Conservation (phyloP, 225 moss, liverwort and hornwort genomes). For the Bryum argenteum region DNA sequence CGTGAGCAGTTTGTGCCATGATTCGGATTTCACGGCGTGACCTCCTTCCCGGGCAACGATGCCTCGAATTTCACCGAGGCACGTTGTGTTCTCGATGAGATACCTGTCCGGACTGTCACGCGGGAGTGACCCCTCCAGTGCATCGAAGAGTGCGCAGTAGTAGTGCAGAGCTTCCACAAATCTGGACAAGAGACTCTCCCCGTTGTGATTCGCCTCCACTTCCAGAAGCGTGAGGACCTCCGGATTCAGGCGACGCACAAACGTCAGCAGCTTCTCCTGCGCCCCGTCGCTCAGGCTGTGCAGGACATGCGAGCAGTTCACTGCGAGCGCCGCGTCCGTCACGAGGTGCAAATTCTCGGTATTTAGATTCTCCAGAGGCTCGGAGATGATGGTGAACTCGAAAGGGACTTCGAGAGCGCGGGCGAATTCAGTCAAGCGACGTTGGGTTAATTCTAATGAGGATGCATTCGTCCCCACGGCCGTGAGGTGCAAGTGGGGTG, state of each 20-base stretch:
- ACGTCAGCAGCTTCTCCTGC: conserved; percentile 37
- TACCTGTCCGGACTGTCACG: conserved; percentile 59
- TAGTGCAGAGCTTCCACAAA: conserved; percentile 77
- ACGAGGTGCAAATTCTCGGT: conserved; percentile 29
- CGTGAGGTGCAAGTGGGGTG: conserved; percentile 54
- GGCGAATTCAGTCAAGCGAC: conserved; percentile 67
- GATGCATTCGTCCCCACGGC: conserved; percentile 56
- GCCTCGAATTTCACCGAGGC: conserved; percentile 49
- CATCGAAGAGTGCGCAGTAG: conserved; percentile 79
- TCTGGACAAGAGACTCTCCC: conserved; percentile 37
- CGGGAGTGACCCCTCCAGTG: conserved; percentile 56
- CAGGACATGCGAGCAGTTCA: conserved; percentile 65
- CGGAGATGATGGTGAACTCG: conserved; percentile 38
- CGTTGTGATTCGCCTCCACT: conserved; percentile 67
- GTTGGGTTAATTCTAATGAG: conserved; percentile 44
- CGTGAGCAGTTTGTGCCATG: conserved; percentile 54
- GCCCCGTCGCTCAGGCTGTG: conserved; percentile 33
- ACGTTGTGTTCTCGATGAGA: conserved; percentile 53
- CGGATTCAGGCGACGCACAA: conserved; percentile 53
- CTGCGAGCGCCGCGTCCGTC: conserved; percentile 57
- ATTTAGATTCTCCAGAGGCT: conserved; percentile 39
- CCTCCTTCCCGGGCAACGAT: conserved; percentile 47
- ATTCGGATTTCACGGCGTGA: conserved; percentile 45
- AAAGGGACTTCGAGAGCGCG: conserved; percentile 52
- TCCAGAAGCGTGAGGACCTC: conserved; percentile 62